phyloP scores from a whole-genome alignment of 495 filamentous ascomycete genomes.

The Hypomontagnella submonticulosa region DNA sequence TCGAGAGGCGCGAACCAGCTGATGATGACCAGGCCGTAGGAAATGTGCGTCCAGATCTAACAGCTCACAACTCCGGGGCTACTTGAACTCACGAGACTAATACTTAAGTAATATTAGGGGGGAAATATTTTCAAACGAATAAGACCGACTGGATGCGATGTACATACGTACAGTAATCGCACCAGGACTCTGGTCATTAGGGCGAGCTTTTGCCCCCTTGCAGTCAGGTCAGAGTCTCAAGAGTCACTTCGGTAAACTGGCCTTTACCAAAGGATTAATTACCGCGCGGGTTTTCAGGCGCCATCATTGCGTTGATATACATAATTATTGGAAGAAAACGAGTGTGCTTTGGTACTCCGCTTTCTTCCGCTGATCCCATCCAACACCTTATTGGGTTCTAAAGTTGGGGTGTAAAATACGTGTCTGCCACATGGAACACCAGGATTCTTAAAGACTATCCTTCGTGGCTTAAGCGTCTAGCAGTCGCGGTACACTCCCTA shows the following conservation, averaged over 20 bases:
- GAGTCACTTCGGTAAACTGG: constrained; percentile 31
- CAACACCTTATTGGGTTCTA: constrained; percentile 23
- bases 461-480: constrained; percentile 12
- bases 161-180: constrained; percentile 1
- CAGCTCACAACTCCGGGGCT: not conserved
- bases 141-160: constrained; percentile 10
- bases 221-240: constrained; percentile 36
- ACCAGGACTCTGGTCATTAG: constrained; percentile 3
- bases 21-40: constrained; percentile 23
- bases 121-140: constrained; percentile 17
- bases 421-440: constrained; percentile 22
- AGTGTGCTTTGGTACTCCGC: constrained; percentile 25
- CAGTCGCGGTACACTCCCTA: constrained; percentile 1
- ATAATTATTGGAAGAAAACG: constrained; percentile 8
- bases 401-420: constrained; percentile 8
- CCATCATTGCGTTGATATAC: constrained; percentile 7
- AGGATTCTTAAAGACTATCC: constrained; percentile 16
- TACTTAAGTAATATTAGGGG: not conserved
- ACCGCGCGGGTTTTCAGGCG: constrained; percentile 35
- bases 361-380: constrained; percentile 32
- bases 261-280: constrained; percentile 37
- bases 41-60: too few species aligned
- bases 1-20: constrained; percentile 13
- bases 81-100: constrained; percentile 16
- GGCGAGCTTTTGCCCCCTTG: constrained; percentile 3